A percentile compares a stretch with the other conserved stretches of the same genome.
These are phyloP conservation scores for Cystobasidium ongulense DNA, from an alignment of 768 basidiomycete species.

Conservation along the genomic window DNA sequence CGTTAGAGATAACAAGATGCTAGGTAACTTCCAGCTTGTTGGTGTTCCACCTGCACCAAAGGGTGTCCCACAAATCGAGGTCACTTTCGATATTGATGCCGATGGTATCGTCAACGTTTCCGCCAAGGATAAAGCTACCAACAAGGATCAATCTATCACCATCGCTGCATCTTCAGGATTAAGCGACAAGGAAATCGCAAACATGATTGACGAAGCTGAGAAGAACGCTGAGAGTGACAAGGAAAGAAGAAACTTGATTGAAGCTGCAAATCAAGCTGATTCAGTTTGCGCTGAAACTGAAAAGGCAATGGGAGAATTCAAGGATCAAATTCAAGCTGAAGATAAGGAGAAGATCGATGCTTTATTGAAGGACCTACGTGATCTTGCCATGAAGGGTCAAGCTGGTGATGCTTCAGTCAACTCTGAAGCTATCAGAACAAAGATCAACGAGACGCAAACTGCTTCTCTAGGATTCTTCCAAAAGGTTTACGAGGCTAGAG, in stretches of 20 bases:
- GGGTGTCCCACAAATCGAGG: constrained; percentile 75
- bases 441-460: constrained; percentile 86
- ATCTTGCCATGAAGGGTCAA: constrained; percentile 81
- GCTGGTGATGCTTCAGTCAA: constrained; percentile 70
- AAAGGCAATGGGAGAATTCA: constrained; percentile 98
- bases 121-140: constrained; percentile 62
- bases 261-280: constrained; percentile 94
- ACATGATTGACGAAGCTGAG: constrained; percentile 92
- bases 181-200: constrained; percentile 90
- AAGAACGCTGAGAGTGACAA: constrained; percentile 79
- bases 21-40: constrained; percentile 98
- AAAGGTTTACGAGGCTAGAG: constrained; percentile 56
- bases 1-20: constrained; percentile 93
- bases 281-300: constrained; percentile 89
- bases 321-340: constrained; percentile 81
- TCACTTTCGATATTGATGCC: constrained; percentile 94
- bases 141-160: constrained; percentile 55
- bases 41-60: constrained; percentile 85
- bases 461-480: constrained; percentile 95
- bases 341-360: constrained; percentile 92
- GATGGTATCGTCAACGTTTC: constrained; percentile 77
- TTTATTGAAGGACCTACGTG: constrained; percentile 76
- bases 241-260: constrained; percentile 69
- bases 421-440: constrained; percentile 79
- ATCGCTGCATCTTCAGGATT: constrained; percentile 96